phyloP scores from a whole-genome alignment of 257 asterid genomes.

The Solanum infundibuliforme region DNA sequence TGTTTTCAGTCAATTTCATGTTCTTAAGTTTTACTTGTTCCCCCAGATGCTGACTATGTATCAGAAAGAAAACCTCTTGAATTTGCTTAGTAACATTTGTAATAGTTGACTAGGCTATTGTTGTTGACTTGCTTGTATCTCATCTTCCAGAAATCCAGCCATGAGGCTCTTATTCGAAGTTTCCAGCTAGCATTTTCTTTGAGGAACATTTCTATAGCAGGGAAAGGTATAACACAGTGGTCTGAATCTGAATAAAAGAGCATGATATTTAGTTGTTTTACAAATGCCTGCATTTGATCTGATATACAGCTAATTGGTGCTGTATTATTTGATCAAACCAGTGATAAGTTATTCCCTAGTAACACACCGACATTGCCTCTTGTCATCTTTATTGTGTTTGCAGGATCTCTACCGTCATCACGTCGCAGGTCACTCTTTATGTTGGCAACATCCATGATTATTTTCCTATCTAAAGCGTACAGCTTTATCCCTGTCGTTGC shows the following conservation, averaged over 20 bases:
- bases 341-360: neutral
- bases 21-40: neutral
- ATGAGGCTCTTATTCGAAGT: slow-evolving; percentile 62
- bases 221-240: slow-evolving; percentile 35
- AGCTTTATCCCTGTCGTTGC: slow-evolving; percentile 37
- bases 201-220: slow-evolving; percentile 54
- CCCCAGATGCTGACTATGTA: neutral
- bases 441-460: slow-evolving; percentile 62
- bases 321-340: neutral
- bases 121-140: slow-evolving; percentile 12
- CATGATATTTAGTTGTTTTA: neutral
- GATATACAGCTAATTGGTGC: neutral
- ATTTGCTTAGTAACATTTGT: neutral
- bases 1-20: neutral
- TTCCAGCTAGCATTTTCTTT: slow-evolving; percentile 66
- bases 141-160: slow-evolving; percentile 44
- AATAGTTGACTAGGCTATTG: neutral
- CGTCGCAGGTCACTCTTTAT: slow-evolving; percentile 64
- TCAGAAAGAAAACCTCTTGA: neutral
- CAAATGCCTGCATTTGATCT: neutral
- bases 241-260: neutral
- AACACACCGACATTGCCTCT: neutral
- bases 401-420: slow-evolving; percentile 62
- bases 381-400: slow-evolving; percentile 8
- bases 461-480: slow-evolving; percentile 60